Evolutionary conservation across 2,329 filamentous ascomycete genomes (phyloP), one percentile per base, ranked within the genome.

Genomic region (Colletotrichum cordylinicola): DNA sequence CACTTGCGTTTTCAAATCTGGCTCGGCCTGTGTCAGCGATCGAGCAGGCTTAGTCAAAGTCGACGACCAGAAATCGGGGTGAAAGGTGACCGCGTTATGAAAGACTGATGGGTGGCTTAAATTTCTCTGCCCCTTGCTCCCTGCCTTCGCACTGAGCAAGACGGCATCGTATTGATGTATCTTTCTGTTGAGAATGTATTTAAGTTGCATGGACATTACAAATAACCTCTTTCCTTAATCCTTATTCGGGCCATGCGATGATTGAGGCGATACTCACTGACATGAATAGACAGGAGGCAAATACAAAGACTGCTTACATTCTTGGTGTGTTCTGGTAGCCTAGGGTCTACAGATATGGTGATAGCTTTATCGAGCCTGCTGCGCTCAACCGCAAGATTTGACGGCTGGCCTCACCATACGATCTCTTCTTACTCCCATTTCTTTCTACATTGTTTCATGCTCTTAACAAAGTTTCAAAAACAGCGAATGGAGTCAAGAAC

Each of bases 251-350:
- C 7, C 6, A 4, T 52, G 43, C 12, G n/a, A 13, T 13, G n/a
- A 21, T 0, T 21, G 0, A 2, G n/a, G 4, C 6, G n/a, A 52
- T 21, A 52, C n/a, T 52, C 3, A 13, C 6, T 2, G 13, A n/a
- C 9, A 7, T 48, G n/a, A 13, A 12, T n/a, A 13, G 43, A 48
- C 43, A 52, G 0, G 43, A 21, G 0, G 21, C n/a, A 0, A 2
- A 21, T 1, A 4, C n/a, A 52, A 52, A 1, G 2, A 0, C 10
- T 43, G 43, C n/a, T 4, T 52, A 21, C 12, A 52, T 21, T 2
- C 10, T 21, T 13, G 9, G n/a, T 21, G 10, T 48, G 2, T 21
- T 48, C 37, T 21, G n/a, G 1, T 8, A 12, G 10, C 10, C 43
- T 48, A 7, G 3, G 2, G 2, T n/a, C 29, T 7, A 1, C 6